phyloP scores from a whole-genome alignment of 192 early-diverging fungal species.

The Dissophora ornata region DNA sequence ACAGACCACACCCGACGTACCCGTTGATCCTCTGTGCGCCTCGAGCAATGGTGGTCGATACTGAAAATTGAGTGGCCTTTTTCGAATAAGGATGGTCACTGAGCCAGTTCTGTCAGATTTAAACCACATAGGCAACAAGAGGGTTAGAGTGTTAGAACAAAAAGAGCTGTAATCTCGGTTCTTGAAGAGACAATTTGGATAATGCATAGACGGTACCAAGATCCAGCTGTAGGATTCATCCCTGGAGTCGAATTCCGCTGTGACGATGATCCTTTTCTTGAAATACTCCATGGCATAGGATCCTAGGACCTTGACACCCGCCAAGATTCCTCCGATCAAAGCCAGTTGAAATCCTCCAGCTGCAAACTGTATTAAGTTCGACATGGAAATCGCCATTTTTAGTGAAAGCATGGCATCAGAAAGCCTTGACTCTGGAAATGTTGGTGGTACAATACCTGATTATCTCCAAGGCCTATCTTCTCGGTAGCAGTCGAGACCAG shows the following conservation, averaged over 20 bases:
- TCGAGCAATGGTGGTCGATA: constrained; percentile 60
- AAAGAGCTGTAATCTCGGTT: too few relatives aligned
- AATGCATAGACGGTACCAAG: too few relatives aligned
- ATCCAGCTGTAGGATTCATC: constrained; percentile 68
- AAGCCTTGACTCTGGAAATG: too few relatives aligned
- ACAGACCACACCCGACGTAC: constrained; percentile 23
- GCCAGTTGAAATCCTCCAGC: constrained; percentile 62
- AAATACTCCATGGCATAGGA: constrained; percentile 58
- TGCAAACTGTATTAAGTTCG: constrained; percentile 39
- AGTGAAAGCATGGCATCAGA: too few relatives aligned
- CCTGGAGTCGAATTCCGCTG: constrained; percentile 64
- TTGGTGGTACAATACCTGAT: too few relatives aligned
- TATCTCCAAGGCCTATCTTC: constrained; percentile 49
- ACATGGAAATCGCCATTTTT: not conserved
- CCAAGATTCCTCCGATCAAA: constrained; percentile 56
- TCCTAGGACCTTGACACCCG: constrained; percentile 47
- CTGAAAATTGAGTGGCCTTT: constrained; percentile 62
- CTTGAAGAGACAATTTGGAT: too few relatives aligned
- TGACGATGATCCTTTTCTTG: constrained; percentile 57
- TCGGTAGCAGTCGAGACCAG: constrained; percentile 42
- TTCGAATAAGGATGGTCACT: constrained; percentile 61
- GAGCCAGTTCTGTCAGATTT: constrained; percentile 60
- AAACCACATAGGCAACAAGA: constrained; percentile 15
- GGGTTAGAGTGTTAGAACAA: not conserved
- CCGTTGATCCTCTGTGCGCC: constrained; percentile 59